Conservation (phyloP, 2,329 filamentous ascomycete species). For the Ceratocystis eucalypticola region DNA sequence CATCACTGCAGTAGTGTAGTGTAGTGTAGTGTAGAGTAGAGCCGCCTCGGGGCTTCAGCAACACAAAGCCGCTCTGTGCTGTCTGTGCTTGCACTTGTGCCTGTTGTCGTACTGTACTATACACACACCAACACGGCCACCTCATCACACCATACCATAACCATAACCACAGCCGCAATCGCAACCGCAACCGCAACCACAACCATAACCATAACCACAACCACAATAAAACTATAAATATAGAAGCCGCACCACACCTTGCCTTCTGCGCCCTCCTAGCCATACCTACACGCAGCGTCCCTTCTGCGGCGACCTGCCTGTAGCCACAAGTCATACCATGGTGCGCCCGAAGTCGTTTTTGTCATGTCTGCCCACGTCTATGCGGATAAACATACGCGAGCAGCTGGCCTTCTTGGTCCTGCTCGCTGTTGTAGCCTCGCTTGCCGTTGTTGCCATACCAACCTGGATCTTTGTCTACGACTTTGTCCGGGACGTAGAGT, state of each 20-base stretch:
- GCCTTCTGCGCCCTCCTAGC: background rate
- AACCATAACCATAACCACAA: background rate
- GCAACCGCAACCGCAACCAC: background rate
- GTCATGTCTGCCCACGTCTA: slow-evolving; percentile 28
- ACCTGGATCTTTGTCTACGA: slow-evolving; percentile 48
- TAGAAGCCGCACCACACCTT: background rate
- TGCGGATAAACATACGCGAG: slow-evolving; percentile 79
- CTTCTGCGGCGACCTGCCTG: background rate
- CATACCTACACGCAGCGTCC: background rate
- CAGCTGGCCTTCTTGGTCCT: slow-evolving; percentile 74
- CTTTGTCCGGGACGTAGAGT: slow-evolving; percentile 39
- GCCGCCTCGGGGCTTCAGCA: background rate
- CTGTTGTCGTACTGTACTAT: too few species aligned
- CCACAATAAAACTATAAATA: background rate
- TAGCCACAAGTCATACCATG: slow-evolving; percentile 7
- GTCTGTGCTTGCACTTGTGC: background rate
- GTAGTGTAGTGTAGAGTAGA: background rate
- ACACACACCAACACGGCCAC: background rate
- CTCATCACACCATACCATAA: background rate
- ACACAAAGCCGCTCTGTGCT: background rate
- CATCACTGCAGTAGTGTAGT: too few species aligned
- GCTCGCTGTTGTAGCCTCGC: slow-evolving; percentile 56
- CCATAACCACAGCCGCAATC: background rate
- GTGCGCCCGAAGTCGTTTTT: slow-evolving; percentile 17
- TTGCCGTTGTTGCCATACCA: slow-evolving; percentile 68